Base-by-base conservation (phyloP, 192 early-diverging fungal species). In the Umbelopsis sp. region DNA sequence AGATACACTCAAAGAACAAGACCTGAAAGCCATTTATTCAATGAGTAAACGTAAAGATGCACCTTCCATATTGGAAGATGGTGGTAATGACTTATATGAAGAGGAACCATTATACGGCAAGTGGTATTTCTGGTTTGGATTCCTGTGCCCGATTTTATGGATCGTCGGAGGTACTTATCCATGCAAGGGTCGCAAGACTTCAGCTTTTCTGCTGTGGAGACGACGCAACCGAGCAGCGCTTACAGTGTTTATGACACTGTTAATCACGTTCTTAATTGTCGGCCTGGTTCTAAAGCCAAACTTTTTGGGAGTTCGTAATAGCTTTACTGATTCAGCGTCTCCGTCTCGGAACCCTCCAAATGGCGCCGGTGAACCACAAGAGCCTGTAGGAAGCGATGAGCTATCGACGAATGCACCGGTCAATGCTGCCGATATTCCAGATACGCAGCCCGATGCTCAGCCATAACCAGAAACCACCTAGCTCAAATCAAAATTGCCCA, bases 221-320 rank as follows among this genome's bases (percentile, higher is more conserved):
- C 10, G 55, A 30, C 21, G 55, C 27, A 61, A 61, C 18, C 13
- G 55, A 16, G 55, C 30, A 37, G 55, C 55, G 16, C 33, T 61
- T 18, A 61, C 55, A 1, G 55, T 61, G 27, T 61, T 61, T 61
- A 35, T 61, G 55, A 61, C 55, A 4, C 18, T 61, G 0, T 61
- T 61, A 30, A 25, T 61, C 2, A 35, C 33, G 33, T 11, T 61
- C 4, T 30, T 61, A 11, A 61, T 61, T 3, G 30, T 61, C 18
- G 55, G 55, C 1, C 55, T 61, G 6, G 18, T 61, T 25, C 27
- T 61, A 25, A 61, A 61, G 55, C 55, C 55, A 61, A 30, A 61
- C 30, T 30, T 61, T n/a, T 35, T 61, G 25, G 55, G 55, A 13
- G 27, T 61, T 12, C 55, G 55, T 35, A 61, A 25, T 6, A 61